Conservation (phyloP, 495 filamentous ascomycete genomes). For the Beverwykella pulmonaria region DNA sequence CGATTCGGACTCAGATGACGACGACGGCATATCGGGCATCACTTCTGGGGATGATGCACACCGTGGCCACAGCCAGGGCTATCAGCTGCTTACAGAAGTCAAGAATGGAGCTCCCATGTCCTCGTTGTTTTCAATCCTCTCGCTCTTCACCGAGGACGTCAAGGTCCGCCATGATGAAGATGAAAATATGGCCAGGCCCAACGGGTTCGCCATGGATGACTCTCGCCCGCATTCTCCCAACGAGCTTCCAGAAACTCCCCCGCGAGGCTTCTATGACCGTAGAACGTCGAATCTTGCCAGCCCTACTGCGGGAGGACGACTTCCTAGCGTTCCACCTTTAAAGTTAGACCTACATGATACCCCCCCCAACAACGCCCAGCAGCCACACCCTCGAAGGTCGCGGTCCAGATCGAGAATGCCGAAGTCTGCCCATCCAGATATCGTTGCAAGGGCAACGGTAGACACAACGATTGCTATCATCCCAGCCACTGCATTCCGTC, state of each 20-base stretch:
- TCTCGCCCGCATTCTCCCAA: conserved; percentile 27
- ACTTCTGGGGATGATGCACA: conserved; percentile 68
- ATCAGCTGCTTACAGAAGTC: conserved; percentile 94
- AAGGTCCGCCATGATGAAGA: conserved; percentile 70
- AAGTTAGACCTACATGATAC: conserved; percentile 58
- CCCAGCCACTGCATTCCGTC: conserved; percentile 90
- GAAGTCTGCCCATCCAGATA: conserved; percentile 91
- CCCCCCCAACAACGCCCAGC: neutral
- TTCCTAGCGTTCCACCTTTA: conserved; percentile 69
- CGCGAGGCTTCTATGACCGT: conserved; percentile 30
- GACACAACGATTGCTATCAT: conserved; percentile 99
- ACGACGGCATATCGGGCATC: conserved; percentile 40
- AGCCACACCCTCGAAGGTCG: conserved; percentile 12
- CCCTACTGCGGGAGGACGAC: conserved; percentile 30
- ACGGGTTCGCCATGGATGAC: conserved; percentile 27
- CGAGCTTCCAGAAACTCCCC: conserved; percentile 26
- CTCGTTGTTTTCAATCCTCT: conserved; percentile 94
- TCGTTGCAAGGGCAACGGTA: conserved; percentile 92
- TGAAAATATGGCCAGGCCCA: conserved; percentile 50
- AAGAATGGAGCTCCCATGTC: conserved; percentile 99
- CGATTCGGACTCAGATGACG: conserved; percentile 47
- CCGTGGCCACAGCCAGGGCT: conserved; percentile 66
- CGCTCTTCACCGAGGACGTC: conserved; percentile 93
- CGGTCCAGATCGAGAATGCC: conserved; percentile 50
- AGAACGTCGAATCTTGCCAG: conserved; percentile 37